A percentile compares a stretch with the other conserved stretches of the same genome.
phyloP scores from a whole-genome alignment of 306 rosid genomes.

The Mimosa bimucronata region DNA sequence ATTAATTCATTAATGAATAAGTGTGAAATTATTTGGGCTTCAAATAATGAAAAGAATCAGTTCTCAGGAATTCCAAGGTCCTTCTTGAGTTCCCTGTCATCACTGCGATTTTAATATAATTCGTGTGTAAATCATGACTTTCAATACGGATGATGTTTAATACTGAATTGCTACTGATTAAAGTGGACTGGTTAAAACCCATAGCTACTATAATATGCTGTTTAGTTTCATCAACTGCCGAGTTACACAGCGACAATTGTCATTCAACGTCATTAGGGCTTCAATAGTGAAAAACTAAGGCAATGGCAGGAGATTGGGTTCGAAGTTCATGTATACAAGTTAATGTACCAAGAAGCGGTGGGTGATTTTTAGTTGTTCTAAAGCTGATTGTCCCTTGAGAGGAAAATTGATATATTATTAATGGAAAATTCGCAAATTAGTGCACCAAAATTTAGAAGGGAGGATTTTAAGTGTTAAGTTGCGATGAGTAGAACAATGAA shows the following conservation, averaged over 20 bases:
- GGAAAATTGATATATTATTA: not conserved
- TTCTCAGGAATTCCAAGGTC: conserved; percentile 27
- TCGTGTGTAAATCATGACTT: not conserved
- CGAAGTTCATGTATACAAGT: not conserved
- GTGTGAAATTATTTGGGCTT: conserved; percentile 41
- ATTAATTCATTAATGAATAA: conserved; percentile 44
- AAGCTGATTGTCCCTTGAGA: not conserved
- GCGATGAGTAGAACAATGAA: not conserved
- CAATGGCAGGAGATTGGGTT: not conserved
- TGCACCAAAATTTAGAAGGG: not conserved
- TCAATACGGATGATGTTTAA: not conserved
- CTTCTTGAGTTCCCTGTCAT: conserved; percentile 9
- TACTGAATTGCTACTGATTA: not conserved
- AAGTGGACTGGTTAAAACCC: not conserved
- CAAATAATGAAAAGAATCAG: conserved; percentile 23
- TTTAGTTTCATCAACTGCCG: too few species aligned
- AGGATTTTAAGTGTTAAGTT: not conserved
- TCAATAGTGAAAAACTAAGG: not conserved
- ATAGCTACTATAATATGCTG: too few species aligned
- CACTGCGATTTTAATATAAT: not conserved
- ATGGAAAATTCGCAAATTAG: not conserved
- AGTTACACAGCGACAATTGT: not conserved
- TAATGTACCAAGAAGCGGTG: too few species aligned
- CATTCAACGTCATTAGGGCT: not conserved
- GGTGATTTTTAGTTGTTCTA: not conserved